These are phyloP conservation scores for Ogataea zsoltii DNA, from an alignment of 805 yeast genomes.

Conservation along the genomic window DNA sequence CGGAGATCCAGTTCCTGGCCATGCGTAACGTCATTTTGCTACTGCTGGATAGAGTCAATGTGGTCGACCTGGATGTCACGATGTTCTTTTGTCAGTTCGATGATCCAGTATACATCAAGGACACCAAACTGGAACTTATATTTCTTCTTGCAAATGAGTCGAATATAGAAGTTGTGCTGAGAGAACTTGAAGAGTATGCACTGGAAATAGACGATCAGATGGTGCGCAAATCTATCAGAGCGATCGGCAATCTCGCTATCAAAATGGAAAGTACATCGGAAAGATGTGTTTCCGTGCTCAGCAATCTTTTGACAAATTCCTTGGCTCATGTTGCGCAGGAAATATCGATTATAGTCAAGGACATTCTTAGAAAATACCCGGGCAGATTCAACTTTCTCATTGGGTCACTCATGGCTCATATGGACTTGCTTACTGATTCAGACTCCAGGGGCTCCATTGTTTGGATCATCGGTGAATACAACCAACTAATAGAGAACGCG, in stretches of 20 bases:
- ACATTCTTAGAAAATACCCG: conserved; percentile 77
- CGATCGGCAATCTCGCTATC: conserved; percentile 86
- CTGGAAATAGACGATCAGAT: conserved; percentile 83
- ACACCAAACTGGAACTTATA: conserved; percentile 85
- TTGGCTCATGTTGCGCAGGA: conserved; percentile 80
- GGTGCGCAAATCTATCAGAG: conserved; percentile 85
- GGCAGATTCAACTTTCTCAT: conserved; percentile 48
- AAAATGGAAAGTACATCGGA: conserved; percentile 64
- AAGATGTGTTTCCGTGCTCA: conserved; percentile 62
- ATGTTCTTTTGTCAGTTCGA: conserved; percentile 80
- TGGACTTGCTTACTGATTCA: conserved; percentile 64
- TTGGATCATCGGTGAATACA: conserved; percentile 83
- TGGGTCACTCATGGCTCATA: conserved; percentile 42
- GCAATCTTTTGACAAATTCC: conserved; percentile 61
- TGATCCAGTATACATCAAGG: conserved; percentile 86
- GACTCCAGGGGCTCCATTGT: conserved; percentile 77
- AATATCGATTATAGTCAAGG: conserved; percentile 70
- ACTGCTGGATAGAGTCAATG: conserved; percentile 61
- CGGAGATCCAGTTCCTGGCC: conserved; percentile 82
- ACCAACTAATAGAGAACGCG: conserved; percentile 46
- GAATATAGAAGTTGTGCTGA: conserved; percentile 61
- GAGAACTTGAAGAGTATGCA: conserved; percentile 83
- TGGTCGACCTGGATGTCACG: conserved; percentile 67
- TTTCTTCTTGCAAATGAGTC: conserved; percentile 70
- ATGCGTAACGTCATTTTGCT: conserved; percentile 78